A percentile compares a stretch with the other conserved stretches of the same genome.
phyloP scores from a whole-genome alignment of 1,139 yeast species.

The Yamadazyma pseudoaaseri region DNA sequence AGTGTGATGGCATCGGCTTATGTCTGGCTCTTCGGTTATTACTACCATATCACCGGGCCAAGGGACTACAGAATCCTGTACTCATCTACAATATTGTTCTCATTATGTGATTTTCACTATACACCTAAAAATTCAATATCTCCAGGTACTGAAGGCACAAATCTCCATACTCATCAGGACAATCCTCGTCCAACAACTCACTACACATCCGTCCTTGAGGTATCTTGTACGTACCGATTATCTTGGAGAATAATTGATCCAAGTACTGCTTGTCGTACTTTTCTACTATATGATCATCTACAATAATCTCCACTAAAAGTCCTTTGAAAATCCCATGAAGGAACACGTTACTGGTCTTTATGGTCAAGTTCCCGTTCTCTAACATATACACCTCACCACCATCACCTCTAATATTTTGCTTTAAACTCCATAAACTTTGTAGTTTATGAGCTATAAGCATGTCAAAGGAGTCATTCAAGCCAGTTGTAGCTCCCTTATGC shows the following conservation, averaged over 20 bases:
- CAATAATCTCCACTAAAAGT: constrained; percentile 58
- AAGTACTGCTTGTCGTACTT: constrained; percentile 14
- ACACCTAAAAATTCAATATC: constrained; percentile 35
- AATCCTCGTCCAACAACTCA: constrained; percentile 27
- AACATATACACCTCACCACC: constrained; percentile 66
- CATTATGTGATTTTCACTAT: not conserved
- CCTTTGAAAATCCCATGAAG: constrained; percentile 77
- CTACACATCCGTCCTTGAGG: constrained; percentile 41
- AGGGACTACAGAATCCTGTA: no score
- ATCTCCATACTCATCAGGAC: constrained; percentile 39
- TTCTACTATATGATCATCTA: constrained; percentile 19
- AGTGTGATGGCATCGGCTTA: no score
- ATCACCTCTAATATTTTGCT: constrained; percentile 76
- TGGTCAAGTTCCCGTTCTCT: constrained; percentile 44
- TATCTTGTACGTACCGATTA: constrained; percentile 37
- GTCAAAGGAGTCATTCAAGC: constrained; percentile 51
- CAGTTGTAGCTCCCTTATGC: constrained; percentile 47
- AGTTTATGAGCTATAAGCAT: constrained; percentile 52
- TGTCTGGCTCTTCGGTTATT: no score
- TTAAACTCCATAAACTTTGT: constrained; percentile 68
- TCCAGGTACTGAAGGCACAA: constrained; percentile 48
- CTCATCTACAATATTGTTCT: no score
- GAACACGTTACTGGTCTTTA: constrained; percentile 69
- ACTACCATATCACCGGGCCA: no score
- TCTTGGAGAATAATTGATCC: constrained; percentile 23